phyloP scores from a whole-genome alignment of 108 stramenopile genomes.

The Fistulifera pelliculosa region DNA sequence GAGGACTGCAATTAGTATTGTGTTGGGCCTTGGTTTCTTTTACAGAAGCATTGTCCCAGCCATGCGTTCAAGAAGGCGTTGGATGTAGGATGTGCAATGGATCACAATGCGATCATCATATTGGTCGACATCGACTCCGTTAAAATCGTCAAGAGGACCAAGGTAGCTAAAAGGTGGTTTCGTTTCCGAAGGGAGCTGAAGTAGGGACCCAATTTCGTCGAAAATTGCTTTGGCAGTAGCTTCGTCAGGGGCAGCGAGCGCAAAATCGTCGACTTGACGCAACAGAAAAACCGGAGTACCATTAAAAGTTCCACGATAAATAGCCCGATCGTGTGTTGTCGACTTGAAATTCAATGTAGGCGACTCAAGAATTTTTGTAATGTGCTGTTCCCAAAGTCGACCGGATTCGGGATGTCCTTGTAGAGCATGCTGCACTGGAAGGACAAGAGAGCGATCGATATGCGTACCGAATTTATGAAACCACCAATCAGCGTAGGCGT shows the following conservation, averaged over 20 bases:
- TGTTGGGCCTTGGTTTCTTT: neutral
- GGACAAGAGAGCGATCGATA: constrained; percentile 20
- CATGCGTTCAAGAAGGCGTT: constrained; percentile 17
- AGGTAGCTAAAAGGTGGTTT: too few species aligned
- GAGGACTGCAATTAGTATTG: too few species aligned
- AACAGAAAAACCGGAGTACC: constrained; percentile 16
- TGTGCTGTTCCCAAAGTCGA: constrained; percentile 16
- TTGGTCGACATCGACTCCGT: constrained; percentile 24
- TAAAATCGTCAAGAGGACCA: constrained; percentile 14
- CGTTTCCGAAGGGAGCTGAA: too few species aligned
- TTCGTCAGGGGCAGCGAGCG: constrained; percentile 6
- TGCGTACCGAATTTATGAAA: too few species aligned
- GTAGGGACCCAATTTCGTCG: too few species aligned
- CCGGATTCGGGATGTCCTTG: constrained; percentile 21
- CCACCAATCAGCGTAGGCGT: too few species aligned
- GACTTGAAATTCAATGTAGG: constrained; percentile 13
- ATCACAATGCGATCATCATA: constrained; percentile 19
- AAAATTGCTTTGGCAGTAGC: neutral
- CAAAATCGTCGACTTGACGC: constrained; percentile 41
- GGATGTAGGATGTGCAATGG: constrained; percentile 22
- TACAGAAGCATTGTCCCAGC: constrained; percentile 11
- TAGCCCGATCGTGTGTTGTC: constrained; percentile 25
- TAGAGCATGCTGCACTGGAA: too few species aligned
- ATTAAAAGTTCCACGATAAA: constrained; percentile 12
- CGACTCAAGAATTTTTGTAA: constrained; percentile 14